These are phyloP conservation scores for Lactifluus subvellereus DNA, from an alignment of 768 basidiomycete genomes.

Conservation along the genomic window DNA sequence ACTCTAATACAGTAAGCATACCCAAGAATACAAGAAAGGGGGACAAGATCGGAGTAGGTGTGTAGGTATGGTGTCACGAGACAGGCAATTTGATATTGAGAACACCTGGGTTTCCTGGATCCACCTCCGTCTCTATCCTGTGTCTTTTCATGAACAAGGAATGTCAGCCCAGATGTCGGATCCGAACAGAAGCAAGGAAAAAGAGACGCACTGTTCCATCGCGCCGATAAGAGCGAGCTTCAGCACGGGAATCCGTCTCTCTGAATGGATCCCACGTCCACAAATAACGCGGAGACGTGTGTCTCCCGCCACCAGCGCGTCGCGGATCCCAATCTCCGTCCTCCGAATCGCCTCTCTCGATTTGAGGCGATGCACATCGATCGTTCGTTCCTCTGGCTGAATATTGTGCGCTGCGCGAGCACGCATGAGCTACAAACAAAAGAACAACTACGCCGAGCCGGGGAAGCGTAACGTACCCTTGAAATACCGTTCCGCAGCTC, in stretches of 20 bases:
- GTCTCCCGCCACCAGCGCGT: slow-evolving; percentile 29
- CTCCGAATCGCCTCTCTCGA: slow-evolving; percentile 30
- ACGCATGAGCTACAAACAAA: neutral
- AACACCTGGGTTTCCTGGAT: slow-evolving; percentile 30
- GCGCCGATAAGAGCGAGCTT: slow-evolving; percentile 31
- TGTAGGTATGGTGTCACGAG: slow-evolving; percentile 4
- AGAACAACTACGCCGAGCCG: neutral
- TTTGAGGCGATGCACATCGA: slow-evolving; percentile 35
- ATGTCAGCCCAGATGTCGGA: neutral
- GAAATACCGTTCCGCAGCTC: slow-evolving; percentile 33
- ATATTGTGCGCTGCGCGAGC: slow-evolving; percentile 30
- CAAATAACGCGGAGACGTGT: slow-evolving; percentile 33
- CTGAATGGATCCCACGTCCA: slow-evolving; percentile 33
- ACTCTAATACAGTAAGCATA: slow-evolving; percentile 15
- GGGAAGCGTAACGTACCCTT: slow-evolving; percentile 27
- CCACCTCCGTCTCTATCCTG: slow-evolving; percentile 27
- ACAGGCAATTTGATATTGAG: slow-evolving; percentile 28
- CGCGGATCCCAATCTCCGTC: slow-evolving; percentile 32
- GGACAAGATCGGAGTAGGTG: neutral
- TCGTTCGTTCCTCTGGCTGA: slow-evolving; percentile 28
- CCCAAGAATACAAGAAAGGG: neutral
- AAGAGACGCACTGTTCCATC: slow-evolving; percentile 29
- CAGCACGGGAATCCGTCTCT: slow-evolving; percentile 30
- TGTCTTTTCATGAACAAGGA: slow-evolving; percentile 20
- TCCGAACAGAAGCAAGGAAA: neutral